phyloP scores from a whole-genome alignment of 2,329 filamentous ascomycete species.

The Aspergillus sergii region DNA sequence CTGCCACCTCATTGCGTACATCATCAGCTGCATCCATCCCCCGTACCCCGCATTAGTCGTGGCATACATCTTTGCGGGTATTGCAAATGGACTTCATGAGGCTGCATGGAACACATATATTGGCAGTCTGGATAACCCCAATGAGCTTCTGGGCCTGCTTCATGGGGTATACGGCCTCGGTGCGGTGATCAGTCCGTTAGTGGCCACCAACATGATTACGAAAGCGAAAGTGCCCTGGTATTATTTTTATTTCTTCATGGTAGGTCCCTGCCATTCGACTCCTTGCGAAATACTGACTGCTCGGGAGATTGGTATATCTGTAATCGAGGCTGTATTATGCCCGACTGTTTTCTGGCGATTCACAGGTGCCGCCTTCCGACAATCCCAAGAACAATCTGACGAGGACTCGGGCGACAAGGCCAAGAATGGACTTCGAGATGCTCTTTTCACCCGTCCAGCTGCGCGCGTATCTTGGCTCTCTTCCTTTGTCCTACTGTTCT shows the following conservation, averaged over 20 bases:
- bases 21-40: not conserved
- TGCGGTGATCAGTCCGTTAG: slow-evolving; percentile 67
- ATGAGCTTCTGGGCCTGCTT: slow-evolving; percentile 71
- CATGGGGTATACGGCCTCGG: slow-evolving; percentile 74
- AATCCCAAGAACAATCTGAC: not conserved
- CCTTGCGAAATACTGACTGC: not conserved
- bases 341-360: slow-evolving; percentile 5
- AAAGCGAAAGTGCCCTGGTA: slow-evolving; percentile 67
- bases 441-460: not conserved
- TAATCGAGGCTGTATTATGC: slow-evolving; percentile 23
- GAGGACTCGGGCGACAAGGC: not conserved
- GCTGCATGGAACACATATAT: not conserved
- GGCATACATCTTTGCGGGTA: not conserved
- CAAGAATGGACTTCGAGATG: not conserved
- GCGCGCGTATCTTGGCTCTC: slow-evolving; percentile 7
- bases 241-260: slow-evolving; percentile 75
- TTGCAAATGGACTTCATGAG: not conserved
- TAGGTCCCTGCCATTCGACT: slow-evolving; percentile 32
- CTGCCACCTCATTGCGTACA: not conserved
- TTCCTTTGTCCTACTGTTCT: slow-evolving; percentile 71
- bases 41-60: not conserved
- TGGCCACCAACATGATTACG: slow-evolving; percentile 73
- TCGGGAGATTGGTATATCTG: not conserved
- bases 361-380: not conserved
- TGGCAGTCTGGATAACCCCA: slow-evolving; percentile 43